These are phyloP conservation scores for Fusarium napiforme DNA, from an alignment of 2,329 filamentous ascomycete genomes.

Conservation along the genomic window DNA sequence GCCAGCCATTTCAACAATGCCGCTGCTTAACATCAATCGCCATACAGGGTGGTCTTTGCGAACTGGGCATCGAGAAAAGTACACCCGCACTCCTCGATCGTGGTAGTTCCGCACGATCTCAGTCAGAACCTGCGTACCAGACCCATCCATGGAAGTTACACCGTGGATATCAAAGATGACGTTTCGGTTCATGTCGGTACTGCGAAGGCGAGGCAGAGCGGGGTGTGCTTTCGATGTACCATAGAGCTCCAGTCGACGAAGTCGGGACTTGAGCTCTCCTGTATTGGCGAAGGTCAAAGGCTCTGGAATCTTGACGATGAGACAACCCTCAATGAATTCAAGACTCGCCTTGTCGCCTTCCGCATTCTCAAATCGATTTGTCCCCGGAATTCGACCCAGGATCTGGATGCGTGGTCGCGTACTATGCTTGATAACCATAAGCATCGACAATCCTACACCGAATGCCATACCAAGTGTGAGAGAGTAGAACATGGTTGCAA, in stretches of 20 bases:
- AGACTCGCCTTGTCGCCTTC: constrained; percentile 77
- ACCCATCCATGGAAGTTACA: constrained; percentile 94
- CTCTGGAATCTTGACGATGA: constrained; percentile 98
- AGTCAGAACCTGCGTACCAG: constrained; percentile 87
- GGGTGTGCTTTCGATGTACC: constrained; percentile 89
- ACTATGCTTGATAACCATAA: constrained; percentile 89
- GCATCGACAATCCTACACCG: constrained; percentile 88
- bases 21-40: constrained; percentile 77
- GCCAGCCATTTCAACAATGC: constrained; percentile 86
- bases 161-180: constrained; percentile 98
- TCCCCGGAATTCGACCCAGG: constrained; percentile 86
- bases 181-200: constrained; percentile 85
- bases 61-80: constrained; percentile 71
- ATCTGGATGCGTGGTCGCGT: constrained; percentile 97
- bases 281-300: constrained; percentile 98
- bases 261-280: constrained; percentile 84
- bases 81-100: constrained; percentile 79
- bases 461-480: constrained; percentile 93
- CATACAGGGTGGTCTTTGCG: constrained; percentile 68
- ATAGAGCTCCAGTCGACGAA: constrained; percentile 87
- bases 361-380: constrained; percentile 86
- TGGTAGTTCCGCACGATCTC: constrained; percentile 89
- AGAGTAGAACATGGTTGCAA: constrained; percentile 94
- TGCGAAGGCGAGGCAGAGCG: constrained; percentile 81
- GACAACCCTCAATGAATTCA: constrained; percentile 89